These are phyloP conservation scores for Pseudogymnoascus sp. DNA, from an alignment of 2,329 filamentous ascomycete species.

Conservation along the genomic window DNA sequence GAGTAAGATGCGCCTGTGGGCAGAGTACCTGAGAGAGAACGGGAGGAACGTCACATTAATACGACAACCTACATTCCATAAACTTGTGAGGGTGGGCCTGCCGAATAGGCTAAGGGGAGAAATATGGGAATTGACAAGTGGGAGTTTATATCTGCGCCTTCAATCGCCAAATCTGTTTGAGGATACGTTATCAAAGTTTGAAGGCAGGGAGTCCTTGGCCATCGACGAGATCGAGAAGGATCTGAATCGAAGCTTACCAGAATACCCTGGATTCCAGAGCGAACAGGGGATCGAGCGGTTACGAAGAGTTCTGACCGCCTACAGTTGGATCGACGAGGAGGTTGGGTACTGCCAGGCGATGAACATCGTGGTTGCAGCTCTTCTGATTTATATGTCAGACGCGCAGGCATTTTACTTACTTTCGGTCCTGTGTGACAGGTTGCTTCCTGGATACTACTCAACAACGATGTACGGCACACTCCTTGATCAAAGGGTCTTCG, in stretches of 20 bases:
- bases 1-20: conserved; percentile 97
- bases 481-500: conserved; percentile 94
- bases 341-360: conserved; percentile 99
- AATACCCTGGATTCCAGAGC: conserved; percentile 95
- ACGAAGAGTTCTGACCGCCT: conserved; percentile 86
- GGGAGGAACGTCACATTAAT: conserved; percentile 88
- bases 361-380: conserved; percentile 98
- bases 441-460: conserved; percentile 95
- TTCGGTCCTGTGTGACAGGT: conserved; percentile 82
- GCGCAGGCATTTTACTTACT: conserved; percentile 91
- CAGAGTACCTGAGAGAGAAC: conserved; percentile 92
- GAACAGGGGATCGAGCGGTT: conserved; percentile 89
- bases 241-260: conserved; percentile 87
- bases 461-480: conserved; percentile 99
- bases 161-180: conserved; percentile 78
- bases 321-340: conserved; percentile 93
- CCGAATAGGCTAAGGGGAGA: conserved; percentile 90
- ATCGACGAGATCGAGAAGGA: conserved; percentile 99
- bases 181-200: conserved; percentile 77
- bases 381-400: conserved; percentile 98
- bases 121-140: conserved; percentile 91
- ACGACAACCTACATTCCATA: conserved; percentile 94
- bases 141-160: conserved; percentile 80
- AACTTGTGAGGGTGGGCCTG: conserved; percentile 89
- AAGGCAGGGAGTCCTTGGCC: conserved; percentile 81